A percentile compares a stretch with the other conserved stretches of the same genome.
Conservation (phyloP, 768 basidiomycete species). For the Cystobasidium tubakii region DNA sequence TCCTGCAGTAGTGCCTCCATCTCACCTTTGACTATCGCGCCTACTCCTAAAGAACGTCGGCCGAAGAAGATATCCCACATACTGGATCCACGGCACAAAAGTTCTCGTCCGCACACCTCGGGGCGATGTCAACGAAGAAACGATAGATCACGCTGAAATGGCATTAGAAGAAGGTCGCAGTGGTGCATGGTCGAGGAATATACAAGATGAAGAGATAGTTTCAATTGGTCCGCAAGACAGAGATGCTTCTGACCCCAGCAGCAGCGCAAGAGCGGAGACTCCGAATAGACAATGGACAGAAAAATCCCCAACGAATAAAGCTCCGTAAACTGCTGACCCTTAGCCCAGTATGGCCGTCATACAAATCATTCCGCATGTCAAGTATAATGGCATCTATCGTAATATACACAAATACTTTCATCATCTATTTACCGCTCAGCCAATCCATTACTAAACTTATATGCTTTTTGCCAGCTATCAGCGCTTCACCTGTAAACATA, state of each 20-base stretch:
- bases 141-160: conserved; percentile 3
- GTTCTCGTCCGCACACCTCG: conserved; percentile 12
- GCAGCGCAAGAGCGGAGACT: background rate
- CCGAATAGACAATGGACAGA: background rate
- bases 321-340: too few species aligned
- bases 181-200: background rate
- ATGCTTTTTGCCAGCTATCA: conserved; percentile 56
- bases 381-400: background rate
- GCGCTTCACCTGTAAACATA: conserved; percentile 53
- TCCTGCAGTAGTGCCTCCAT: too few species aligned
- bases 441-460: conserved; percentile 61
- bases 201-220: background rate
- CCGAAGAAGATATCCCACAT: conserved; percentile 17
- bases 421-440: conserved; percentile 49
- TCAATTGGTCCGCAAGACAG: background rate
- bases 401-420: background rate
- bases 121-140: background rate
- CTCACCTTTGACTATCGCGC: too few species aligned
- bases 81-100: conserved; percentile 20
- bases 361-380: background rate
- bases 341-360: too few species aligned
- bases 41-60: conserved; percentile 19
- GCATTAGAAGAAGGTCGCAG: conserved; percentile 10
- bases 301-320: too few species aligned
- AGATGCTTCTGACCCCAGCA: background rate